Percentiles rank a stretch among this genome's conserved stretches.
Evolutionary conservation across 306 rosid genomes (phyloP).

Genomic region (Gynostemma pentaphyllum): DNA sequence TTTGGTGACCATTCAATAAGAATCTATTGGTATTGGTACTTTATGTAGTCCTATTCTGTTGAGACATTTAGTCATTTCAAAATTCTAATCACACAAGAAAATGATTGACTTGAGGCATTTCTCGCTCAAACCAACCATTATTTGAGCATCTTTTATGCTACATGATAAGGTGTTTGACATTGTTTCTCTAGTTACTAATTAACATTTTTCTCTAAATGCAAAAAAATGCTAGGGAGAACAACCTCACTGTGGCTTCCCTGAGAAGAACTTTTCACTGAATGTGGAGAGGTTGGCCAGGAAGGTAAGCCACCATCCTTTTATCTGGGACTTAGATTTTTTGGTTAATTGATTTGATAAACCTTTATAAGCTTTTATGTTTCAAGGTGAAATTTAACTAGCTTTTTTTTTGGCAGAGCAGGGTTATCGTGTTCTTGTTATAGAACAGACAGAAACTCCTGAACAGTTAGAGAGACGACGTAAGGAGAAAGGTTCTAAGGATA

Average conservation of each 20-base stretch:
- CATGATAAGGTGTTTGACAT: background rate
- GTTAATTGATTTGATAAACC: background rate
- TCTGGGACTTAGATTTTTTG: background rate
- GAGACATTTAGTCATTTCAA: too few relatives aligned
- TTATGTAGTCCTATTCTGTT: background rate
- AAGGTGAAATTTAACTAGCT: conserved; percentile 22
- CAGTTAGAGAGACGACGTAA: conserved; percentile 82
- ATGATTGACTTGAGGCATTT: conserved; percentile 2
- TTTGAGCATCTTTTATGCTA: background rate
- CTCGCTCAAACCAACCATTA: background rate
- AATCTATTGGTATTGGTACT: background rate
- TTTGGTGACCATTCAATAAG: background rate
- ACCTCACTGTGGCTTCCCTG: conserved; percentile 99
- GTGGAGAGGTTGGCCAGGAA: conserved; percentile 82
- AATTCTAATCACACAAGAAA: too few relatives aligned
- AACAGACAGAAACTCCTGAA: conserved; percentile 97
- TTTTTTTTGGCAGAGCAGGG: conserved; percentile 43
- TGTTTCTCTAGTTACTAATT: conserved; percentile 10
- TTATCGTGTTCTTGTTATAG: conserved; percentile 85
- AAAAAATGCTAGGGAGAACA: conserved; percentile 65
- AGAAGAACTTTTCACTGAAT: conserved; percentile 70
- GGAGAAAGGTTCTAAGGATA: conserved; percentile 81
- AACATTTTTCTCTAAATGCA: background rate
- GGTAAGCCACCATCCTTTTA: conserved; percentile 37
- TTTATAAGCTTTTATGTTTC: conserved; percentile 5